Base-by-base conservation (phyloP, 345 rosid species). In the Dipteronia sinensis region DNA sequence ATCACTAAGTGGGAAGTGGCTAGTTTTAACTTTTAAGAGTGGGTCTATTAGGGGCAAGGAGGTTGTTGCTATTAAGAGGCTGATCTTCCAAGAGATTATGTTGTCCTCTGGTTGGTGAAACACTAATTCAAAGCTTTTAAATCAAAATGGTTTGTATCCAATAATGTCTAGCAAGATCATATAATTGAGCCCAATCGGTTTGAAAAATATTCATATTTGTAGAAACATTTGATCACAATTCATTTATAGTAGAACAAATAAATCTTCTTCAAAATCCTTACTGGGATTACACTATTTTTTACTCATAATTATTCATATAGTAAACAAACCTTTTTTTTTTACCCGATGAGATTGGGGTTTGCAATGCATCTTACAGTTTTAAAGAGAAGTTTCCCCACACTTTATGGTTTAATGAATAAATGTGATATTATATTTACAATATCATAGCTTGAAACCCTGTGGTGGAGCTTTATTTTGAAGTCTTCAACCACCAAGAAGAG, bases 261-360 rank as follows among this genome's bases (percentile, higher is more conserved):
- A 49, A 64, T n/a, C 67, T 64, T 64, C 67, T 64, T 27, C 68
- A 27, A 65, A 65, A 65, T 29, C 66, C 38, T 49, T 12, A 13
- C 0, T 15, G 4, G 55, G 55, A 49, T 49, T 49, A 2, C 13
- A 49, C 46, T 42, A 1, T 42, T n/a, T 42, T 42, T 8, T 9
- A 42, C 2, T 42, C 11, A 42, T 2, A 42, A 42, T 42, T 42
- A 4, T 34, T 34, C 6, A 34, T 34, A 1, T 4, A 34, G 38
- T 34, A 34, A 34, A 34, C 38, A 34, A 34, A 4, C 38, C 4
- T 34, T 34, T 34, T 0, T 1, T 31, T 31, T 31, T 31, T 29
- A 31, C 6, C 34, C 6, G 6, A 31, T 1, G 3, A 29, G 27
- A 27, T 27, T 27, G 1, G 1, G 27, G 27, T 27, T 27, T 27